Base-by-base conservation (phyloP, 331 rosid genomes). In the Ulmus americana region DNA sequence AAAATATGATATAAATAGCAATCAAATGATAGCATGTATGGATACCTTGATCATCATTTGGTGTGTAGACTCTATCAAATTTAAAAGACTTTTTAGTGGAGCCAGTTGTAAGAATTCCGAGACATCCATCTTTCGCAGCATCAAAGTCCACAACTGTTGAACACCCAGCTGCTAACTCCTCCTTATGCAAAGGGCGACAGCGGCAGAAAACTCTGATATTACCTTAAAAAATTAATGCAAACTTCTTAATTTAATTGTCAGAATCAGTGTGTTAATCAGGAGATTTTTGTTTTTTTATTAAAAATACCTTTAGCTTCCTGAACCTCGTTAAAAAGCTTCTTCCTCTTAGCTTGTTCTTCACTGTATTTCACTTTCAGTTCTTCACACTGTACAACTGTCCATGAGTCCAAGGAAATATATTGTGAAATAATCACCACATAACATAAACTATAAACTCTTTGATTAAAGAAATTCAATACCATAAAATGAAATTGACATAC, bases 171-270 rank as follows among this genome's bases (percentile, higher is more conserved):
- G 74, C 76, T 47, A 67, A 69, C 77, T 90, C 95, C 43, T 42
- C 78, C 79, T 79, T 86, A 69, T 85, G 83, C 65, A 90, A 70
- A 69, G 96, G 96, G 48, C 96, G 96, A 45, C 96, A 90, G 39
- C 96, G 96, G 65, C 96, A 90, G 73, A 82, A 90, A 45, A 90
- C 96, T 72, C 96, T 83, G n/a, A 90, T 90, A 79, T 83, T 90
- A 59, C 96, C 96, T 90, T 69, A 65, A 64, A 72, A 50, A 28
- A 44, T 63, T 39, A 50, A 81, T 6, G 40, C 38, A 68, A 15
- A 46, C 35, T 58, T 55, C 40, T 60, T 52, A 22, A 49, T 50
- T 67, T 52, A 50, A 13, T 62, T 14, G 46, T 45, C 64, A 10
- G 43, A 15, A 35, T 43, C 5, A 44, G 14, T 50, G 28, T 49